Evolutionary conservation across 345 rosid genomes (phyloP).

Genomic region (Syzygium jambos): DNA sequence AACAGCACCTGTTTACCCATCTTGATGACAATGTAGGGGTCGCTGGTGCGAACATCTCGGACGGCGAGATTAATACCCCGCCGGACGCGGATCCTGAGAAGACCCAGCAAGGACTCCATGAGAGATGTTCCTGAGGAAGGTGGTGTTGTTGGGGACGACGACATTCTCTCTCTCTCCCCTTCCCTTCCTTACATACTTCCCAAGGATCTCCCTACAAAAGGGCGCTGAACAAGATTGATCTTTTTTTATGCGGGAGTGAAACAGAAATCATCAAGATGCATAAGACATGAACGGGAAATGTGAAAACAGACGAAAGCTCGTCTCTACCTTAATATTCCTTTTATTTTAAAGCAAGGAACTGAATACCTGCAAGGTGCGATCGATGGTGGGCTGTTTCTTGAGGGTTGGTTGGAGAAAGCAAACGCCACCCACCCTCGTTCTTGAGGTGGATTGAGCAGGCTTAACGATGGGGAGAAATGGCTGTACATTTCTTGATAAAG

Average conservation of each 20-base stretch:
- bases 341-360: neutral
- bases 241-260: neutral
- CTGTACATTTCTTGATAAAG: neutral
- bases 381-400: neutral
- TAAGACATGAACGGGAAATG: neutral
- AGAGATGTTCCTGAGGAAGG: constrained; percentile 1
- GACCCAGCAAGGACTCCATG: constrained; percentile 27
- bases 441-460: neutral
- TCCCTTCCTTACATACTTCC: neutral
- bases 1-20: constrained; percentile 29
- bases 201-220: neutral
- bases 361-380: neutral
- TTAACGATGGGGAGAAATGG: neutral
- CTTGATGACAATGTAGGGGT: constrained; percentile 36
- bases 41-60: constrained; percentile 39
- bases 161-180: neutral
- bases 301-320: neutral
- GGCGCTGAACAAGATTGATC: neutral
- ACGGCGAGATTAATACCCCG: constrained; percentile 39
- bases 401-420: neutral
- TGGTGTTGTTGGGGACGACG: neutral
- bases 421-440: neutral
- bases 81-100: constrained; percentile 27
- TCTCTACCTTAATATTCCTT: neutral
- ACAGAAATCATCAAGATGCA: neutral